Conservation (phyloP, 2,329 filamentous ascomycete genomes). For the Diaporthe sp. region DNA sequence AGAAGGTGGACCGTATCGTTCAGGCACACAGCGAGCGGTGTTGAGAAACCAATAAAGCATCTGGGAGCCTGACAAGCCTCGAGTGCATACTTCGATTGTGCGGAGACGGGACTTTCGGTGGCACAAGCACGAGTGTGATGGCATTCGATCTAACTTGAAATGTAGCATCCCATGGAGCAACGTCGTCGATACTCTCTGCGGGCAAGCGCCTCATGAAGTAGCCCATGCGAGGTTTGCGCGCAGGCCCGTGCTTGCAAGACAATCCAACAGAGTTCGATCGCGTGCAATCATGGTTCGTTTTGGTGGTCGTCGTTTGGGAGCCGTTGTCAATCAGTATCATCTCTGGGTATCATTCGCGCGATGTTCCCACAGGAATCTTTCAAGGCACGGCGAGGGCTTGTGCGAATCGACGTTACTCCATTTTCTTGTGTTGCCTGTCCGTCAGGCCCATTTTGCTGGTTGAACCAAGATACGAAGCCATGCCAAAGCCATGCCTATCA, state of each 20-base stretch:
- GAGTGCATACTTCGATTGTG: neutral
- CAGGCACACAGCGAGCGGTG: neutral
- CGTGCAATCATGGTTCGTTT: neutral
- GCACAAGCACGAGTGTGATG: neutral
- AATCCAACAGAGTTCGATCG: neutral
- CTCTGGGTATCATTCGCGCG: slow-evolving; percentile 22
- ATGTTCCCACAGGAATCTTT: neutral
- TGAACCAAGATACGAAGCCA: slow-evolving; percentile 34
- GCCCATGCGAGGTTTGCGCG: neutral
- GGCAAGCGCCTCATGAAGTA: neutral
- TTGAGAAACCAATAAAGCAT: neutral
- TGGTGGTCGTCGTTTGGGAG: slow-evolving; percentile 1
- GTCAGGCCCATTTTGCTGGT: slow-evolving; percentile 25
- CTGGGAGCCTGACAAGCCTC: neutral
- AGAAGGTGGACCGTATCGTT: no score
- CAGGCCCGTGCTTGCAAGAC: neutral
- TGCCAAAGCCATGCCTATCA: slow-evolving; percentile 31
- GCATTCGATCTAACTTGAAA: neutral
- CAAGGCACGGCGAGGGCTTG: slow-evolving; percentile 6
- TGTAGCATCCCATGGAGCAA: neutral
- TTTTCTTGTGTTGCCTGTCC: slow-evolving; percentile 33
- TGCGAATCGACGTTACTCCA: slow-evolving; percentile 32
- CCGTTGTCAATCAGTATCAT: slow-evolving; percentile 1
- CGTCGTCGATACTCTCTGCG: neutral
- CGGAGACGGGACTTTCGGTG: neutral